These are phyloP conservation scores for Aureobasidium sp. DNA, from an alignment of 2,329 filamentous ascomycete genomes.

Conservation along the genomic window DNA sequence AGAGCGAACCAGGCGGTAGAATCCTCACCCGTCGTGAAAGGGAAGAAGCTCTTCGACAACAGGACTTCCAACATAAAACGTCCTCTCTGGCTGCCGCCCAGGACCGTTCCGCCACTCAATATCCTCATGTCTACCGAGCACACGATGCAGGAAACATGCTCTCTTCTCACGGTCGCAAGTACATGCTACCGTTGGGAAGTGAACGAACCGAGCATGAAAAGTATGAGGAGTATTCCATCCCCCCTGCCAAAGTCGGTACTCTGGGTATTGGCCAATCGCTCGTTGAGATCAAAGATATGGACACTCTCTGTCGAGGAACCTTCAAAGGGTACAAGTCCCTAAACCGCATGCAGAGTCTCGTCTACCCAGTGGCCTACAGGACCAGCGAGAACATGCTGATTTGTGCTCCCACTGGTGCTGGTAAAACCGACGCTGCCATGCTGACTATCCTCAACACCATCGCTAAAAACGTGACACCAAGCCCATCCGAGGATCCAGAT, in stretches of 20 bases:
- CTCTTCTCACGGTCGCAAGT: constrained; percentile 70
- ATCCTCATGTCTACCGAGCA: constrained; percentile 86
- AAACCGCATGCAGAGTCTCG: constrained; percentile 96
- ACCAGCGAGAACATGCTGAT: constrained; percentile 98
- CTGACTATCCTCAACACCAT: constrained; percentile 87
- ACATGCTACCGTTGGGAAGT: constrained; percentile 69
- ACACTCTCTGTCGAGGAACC: constrained; percentile 80
- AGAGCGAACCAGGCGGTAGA: constrained; percentile 35
- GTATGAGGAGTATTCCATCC: constrained; percentile 85
- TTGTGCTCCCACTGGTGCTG: constrained; percentile 85
- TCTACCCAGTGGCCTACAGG: constrained; percentile 90
- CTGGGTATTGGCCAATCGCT: constrained; percentile 66
- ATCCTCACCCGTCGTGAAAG: constrained; percentile 69
- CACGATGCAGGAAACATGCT: constrained; percentile 81
- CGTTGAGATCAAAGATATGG: constrained; percentile 70
- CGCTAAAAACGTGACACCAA: constrained; percentile 73
- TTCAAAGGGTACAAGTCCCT: constrained; percentile 90
- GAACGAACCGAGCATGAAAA: constrained; percentile 59
- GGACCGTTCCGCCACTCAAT: constrained; percentile 61
- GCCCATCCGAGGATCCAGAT: constrained; percentile 63
- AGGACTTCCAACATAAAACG: constrained; percentile 77
- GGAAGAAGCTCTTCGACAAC: constrained; percentile 64
- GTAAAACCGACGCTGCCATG: constrained; percentile 98
- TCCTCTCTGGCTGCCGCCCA: constrained; percentile 61
- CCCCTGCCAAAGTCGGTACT: constrained; percentile 68